phyloP scores from a whole-genome alignment of 2,329 filamentous ascomycete genomes.

The Penicillium verrucosum region DNA sequence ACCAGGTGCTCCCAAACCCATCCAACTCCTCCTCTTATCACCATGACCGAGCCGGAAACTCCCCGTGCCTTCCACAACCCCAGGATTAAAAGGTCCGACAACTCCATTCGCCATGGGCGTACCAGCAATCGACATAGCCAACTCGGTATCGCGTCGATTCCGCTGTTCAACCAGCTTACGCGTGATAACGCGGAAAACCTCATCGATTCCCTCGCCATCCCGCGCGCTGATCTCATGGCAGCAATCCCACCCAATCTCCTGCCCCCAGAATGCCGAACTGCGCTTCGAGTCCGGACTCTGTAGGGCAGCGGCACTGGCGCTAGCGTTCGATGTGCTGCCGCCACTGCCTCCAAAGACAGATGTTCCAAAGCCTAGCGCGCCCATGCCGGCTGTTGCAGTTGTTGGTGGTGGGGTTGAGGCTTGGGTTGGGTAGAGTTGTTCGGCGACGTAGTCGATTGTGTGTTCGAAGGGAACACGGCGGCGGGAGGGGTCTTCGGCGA shows the following conservation, averaged over 20 bases:
- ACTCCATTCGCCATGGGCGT: conserved; percentile 42
- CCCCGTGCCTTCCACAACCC: conserved; percentile 47
- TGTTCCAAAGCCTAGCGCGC: conserved; percentile 14
- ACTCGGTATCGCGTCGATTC: conserved; percentile 51
- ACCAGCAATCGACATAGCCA: conserved; percentile 42
- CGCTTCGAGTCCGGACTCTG: conserved; percentile 45
- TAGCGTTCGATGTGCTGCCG: conserved; percentile 26
- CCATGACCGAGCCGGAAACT: conserved; percentile 59
- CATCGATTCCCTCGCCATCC: conserved; percentile 91
- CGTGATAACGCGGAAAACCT: conserved; percentile 88
- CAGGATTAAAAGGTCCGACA: conserved; percentile 49
- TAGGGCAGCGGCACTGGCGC: conserved; percentile 17
- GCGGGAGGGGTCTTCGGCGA: conserved; percentile 72
- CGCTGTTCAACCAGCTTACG: conserved; percentile 76
- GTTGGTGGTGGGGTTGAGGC: conserved; percentile 66
- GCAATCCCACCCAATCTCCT: conserved; percentile 92
- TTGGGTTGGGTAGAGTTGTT: conserved; percentile 74
- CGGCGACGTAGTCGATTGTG: conserved; percentile 92
- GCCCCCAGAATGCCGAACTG: conserved; percentile 65
- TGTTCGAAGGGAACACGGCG: conserved; percentile 90
- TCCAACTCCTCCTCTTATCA: conserved; percentile 65
- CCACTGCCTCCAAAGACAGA: conserved; percentile 22
- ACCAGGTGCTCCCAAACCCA: conserved; percentile 54
- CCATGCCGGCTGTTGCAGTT: conserved; percentile 48
- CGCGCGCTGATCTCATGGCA: conserved; percentile 96